Evolutionary conservation across 2,329 filamentous ascomycete species (phyloP).

Genomic region (Myrmaecium sp.): DNA sequence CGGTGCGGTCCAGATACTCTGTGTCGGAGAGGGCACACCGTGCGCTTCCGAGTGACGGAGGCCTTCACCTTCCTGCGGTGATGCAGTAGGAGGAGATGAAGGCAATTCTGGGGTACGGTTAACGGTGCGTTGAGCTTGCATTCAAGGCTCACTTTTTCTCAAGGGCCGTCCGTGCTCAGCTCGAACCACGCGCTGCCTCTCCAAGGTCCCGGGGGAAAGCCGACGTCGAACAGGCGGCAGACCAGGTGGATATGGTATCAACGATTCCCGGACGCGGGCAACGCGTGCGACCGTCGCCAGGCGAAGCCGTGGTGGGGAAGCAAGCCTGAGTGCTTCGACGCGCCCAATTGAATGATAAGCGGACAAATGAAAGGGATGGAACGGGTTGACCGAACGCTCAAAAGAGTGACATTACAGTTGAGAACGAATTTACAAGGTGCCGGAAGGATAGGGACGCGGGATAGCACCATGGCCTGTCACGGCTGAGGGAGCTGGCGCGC

Average conservation of each 20-base stretch:
- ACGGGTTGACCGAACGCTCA: too few relatives aligned
- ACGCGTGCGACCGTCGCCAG: slow-evolving; percentile 10
- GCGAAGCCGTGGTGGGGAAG: too few relatives aligned
- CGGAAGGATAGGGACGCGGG: too few relatives aligned
- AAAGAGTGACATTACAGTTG: too few relatives aligned
- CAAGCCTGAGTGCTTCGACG: too few relatives aligned
- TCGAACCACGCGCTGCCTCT: slow-evolving; percentile 11
- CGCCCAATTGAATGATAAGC: too few relatives aligned
- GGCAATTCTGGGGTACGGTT: slow-evolving; percentile 16
- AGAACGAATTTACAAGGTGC: too few relatives aligned
- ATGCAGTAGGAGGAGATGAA: slow-evolving; percentile 18
- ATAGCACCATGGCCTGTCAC: too few relatives aligned
- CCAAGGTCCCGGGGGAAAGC: slow-evolving; percentile 9
- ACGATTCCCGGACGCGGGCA: slow-evolving; percentile 5
- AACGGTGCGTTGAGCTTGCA: slow-evolving; percentile 21
- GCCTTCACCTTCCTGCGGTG: slow-evolving; percentile 11
- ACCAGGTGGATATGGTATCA: slow-evolving; percentile 6
- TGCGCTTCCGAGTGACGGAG: slow-evolving; percentile 11
- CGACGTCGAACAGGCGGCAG: slow-evolving; percentile 4
- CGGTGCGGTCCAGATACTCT: slow-evolving; percentile 21
- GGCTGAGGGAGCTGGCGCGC: too few relatives aligned
- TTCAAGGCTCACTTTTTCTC: slow-evolving; percentile 19
- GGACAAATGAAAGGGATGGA: too few relatives aligned
- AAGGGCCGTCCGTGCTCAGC: slow-evolving; percentile 5
- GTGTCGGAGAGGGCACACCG: slow-evolving; percentile 15